Percentiles rank a stretch among this genome's conserved stretches.
Evolutionary conservation across 805 yeast species (phyloP).

Genomic region (Candida sphagnicola): DNA sequence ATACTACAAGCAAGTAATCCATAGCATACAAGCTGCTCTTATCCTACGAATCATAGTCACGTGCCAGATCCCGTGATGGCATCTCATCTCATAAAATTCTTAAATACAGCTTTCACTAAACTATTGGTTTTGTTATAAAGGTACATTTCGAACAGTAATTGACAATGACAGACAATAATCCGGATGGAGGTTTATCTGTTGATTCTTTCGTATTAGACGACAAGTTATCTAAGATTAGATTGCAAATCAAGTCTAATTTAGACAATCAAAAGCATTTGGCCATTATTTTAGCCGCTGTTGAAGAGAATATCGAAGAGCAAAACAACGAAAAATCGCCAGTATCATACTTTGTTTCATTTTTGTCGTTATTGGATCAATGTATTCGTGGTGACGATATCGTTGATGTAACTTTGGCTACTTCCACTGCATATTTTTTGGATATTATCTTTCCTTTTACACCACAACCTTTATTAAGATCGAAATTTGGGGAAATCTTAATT

Average conservation of each 20-base stretch:
- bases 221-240: slow-evolving; percentile 62
- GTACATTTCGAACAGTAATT: neutral
- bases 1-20: too few species aligned
- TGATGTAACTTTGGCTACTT: slow-evolving; percentile 64
- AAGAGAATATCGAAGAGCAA: slow-evolving; percentile 75
- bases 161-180: slow-evolving; percentile 28
- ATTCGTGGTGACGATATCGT: slow-evolving; percentile 44
- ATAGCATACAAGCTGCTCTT: too few species aligned
- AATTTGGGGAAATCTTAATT: slow-evolving; percentile 72
- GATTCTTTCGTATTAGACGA: slow-evolving; percentile 53
- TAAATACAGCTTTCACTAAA: too few species aligned
- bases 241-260: slow-evolving; percentile 72
- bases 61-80: too few species aligned
- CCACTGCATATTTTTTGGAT: slow-evolving; percentile 80
- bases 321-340: slow-evolving; percentile 61
- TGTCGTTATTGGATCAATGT: slow-evolving; percentile 77
- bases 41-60: too few species aligned
- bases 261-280: slow-evolving; percentile 87
- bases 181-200: slow-evolving; percentile 33
- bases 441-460: slow-evolving; percentile 73
- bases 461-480: slow-evolving; percentile 60
- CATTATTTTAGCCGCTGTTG: slow-evolving; percentile 80
- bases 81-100: neutral
- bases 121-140: too few species aligned
- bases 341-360: slow-evolving; percentile 80